Base-by-base conservation (phyloP, 495 filamentous ascomycete species). In the Venustampulla echinocandica region DNA sequence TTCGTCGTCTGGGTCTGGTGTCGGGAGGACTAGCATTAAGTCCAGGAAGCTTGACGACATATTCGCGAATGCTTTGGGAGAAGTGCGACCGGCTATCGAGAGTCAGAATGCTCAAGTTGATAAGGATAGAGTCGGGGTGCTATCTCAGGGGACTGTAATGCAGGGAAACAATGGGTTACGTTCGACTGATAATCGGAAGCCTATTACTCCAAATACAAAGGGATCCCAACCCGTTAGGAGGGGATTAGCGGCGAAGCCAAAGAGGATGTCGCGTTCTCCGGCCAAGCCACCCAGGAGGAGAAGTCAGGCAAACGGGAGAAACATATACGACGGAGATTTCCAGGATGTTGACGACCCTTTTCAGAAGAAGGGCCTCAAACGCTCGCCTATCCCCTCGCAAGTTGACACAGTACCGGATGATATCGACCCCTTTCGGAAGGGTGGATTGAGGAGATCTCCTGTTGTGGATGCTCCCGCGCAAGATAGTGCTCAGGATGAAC, bases 1-100 rank as follows among this genome's bases (percentile, higher is more conserved):
- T 22, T 56, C 64, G 35, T 61, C 63, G 35, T 42, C 53, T 13
- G 53, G 57, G 14, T 33, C 30, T 9, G 42, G 45, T 3, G 27
- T 44, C 17, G 25, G 32, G 19, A 47, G 43, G 40, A 38, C 38
- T 42, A 43, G 38, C 15, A 52, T 36, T 43, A 22, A 36, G 21
- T 46, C 46, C 17, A 46, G 43, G 23, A 47, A 54, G 32, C 36
- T 58, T 9, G 36, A 58, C 11, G 41, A 58, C 55, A 36, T 52
- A 13, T 58, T 52, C 27, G 51, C 48, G 15, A 49, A 46, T 11
- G 48, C 49, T 20, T 34, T 54, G 36, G 48, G 35, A 10, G 45
- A 50, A 17, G 32, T 14, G n/a, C 34, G 35, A 24, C 33, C 47
- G 7, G 37, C 30, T 10, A 28, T 38, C 10, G 50, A 28, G 3